Conservation (phyloP, 192 early-diverging fungal genomes). For the Backusella mclennaniae region DNA sequence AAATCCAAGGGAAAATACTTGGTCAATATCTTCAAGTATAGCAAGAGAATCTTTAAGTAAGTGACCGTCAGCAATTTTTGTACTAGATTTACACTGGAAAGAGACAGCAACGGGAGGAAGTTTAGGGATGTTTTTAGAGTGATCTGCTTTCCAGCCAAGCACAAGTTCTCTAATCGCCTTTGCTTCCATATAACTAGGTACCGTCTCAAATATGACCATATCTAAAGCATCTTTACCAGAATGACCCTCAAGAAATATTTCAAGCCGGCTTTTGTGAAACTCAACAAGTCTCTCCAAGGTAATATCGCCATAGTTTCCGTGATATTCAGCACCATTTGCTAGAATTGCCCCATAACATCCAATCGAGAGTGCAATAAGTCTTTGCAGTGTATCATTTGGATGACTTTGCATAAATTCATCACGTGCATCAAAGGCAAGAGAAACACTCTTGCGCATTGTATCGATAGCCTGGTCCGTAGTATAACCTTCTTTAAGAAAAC, state of each 20-base stretch:
- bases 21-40: constrained; percentile 17
- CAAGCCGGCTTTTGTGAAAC: constrained; percentile 55
- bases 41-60: constrained; percentile 40
- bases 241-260: constrained; percentile 31
- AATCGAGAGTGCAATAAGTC: constrained; percentile 55
- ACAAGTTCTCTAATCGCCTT: constrained; percentile 48
- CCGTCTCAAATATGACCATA: constrained; percentile 67
- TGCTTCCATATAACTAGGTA: constrained; percentile 60
- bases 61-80: constrained; percentile 49
- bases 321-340: constrained; percentile 63
- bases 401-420: constrained; percentile 26
- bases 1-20: constrained; percentile 55
- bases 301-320: constrained; percentile 53
- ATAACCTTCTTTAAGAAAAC: constrained; percentile 42
- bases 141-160: neutral
- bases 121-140: neutral
- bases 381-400: constrained; percentile 8
- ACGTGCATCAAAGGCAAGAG: constrained; percentile 49
- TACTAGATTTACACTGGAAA: constrained; percentile 46
- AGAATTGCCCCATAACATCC: constrained; percentile 68
- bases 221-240: constrained; percentile 38
- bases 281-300: constrained; percentile 38
- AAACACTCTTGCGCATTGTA: constrained; percentile 41
- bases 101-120: constrained; percentile 56
- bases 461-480: constrained; percentile 29